These are phyloP conservation scores for Ceratobasidium sp. DNA, from an alignment of 1,284 basidiomycete species.

Conservation along the genomic window DNA sequence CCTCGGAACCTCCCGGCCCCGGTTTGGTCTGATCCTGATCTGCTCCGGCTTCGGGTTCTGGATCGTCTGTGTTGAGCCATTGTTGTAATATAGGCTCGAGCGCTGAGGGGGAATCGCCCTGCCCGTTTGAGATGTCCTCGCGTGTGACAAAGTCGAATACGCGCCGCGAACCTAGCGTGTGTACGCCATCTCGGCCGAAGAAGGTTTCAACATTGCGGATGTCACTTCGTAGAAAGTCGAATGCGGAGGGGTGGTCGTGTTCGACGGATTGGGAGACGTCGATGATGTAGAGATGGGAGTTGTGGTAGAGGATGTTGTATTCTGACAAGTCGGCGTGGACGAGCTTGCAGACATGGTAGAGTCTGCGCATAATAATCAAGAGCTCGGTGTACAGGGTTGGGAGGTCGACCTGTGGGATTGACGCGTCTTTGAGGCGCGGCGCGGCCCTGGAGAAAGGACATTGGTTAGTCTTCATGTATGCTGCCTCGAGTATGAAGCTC, in stretches of 20 bases:
- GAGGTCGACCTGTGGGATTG: slow-evolving; percentile 65
- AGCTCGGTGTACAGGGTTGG: slow-evolving; percentile 82
- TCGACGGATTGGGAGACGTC: slow-evolving; percentile 99
- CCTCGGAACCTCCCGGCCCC: slow-evolving; percentile 46
- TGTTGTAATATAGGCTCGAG: slow-evolving; percentile 52
- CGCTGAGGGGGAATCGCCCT: slow-evolving; percentile 52
- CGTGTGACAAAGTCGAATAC: slow-evolving; percentile 90
- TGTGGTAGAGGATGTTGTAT: slow-evolving; percentile 90
- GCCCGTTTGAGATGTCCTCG: slow-evolving; percentile 55
- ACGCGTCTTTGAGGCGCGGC: slow-evolving; percentile 83
- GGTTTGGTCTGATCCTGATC: slow-evolving; percentile 1
- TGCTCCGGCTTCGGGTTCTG: slow-evolving; percentile 45
- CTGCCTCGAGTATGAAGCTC: slow-evolving; percentile 54
- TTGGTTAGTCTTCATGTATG: neutral
- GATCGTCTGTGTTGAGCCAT: slow-evolving; percentile 47
- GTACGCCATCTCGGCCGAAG: slow-evolving; percentile 81
- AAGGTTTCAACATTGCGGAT: slow-evolving; percentile 94
- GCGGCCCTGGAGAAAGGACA: slow-evolving; percentile 73
- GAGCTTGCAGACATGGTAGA: slow-evolving; percentile 91
- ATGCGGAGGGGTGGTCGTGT: slow-evolving; percentile 95
- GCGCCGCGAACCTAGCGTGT: slow-evolving; percentile 80
- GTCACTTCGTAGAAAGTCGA: slow-evolving; percentile 95
- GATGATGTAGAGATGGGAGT: slow-evolving; percentile 87
- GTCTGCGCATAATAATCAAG: slow-evolving; percentile 79
- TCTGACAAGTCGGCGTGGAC: slow-evolving; percentile 99